A percentile compares a stretch with the other conserved stretches of the same genome.
These are phyloP conservation scores for Besnoitia besnoiti DNA, from an alignment of 169 alveolate species.

Conservation along the genomic window DNA sequence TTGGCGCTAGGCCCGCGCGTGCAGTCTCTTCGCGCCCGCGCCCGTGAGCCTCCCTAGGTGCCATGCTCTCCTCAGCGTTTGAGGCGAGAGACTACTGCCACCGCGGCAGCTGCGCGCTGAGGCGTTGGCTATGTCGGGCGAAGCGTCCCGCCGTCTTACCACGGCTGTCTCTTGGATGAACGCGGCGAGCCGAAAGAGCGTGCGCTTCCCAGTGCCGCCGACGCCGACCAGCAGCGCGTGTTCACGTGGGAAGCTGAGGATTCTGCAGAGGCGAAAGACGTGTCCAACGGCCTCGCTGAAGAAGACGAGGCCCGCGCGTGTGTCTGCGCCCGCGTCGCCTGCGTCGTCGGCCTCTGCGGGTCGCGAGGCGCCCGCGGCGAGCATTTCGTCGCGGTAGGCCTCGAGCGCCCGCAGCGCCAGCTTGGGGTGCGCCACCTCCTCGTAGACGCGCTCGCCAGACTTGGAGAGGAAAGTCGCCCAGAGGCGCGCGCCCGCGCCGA, in stretches of 20 bases:
- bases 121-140: background rate
- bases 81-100: too few species aligned
- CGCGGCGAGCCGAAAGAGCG: conserved; percentile 90
- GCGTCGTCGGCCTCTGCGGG: conserved; percentile 73
- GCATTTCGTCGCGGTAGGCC: conserved; percentile 89
- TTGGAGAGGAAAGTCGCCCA: conserved; percentile 72
- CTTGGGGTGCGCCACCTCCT: conserved; percentile 47
- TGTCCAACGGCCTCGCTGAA: conserved; percentile 94
- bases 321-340: conserved; percentile 72
- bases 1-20: too few species aligned
- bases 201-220: conserved; percentile 97
- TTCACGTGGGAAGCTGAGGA: conserved; percentile 90
- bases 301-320: conserved; percentile 88
- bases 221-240: conserved; percentile 95
- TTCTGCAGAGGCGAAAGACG: conserved; percentile 91
- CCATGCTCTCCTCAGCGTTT: too few species aligned
- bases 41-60: too few species aligned
- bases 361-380: conserved; percentile 76
- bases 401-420: conserved; percentile 73
- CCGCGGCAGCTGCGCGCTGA: too few species aligned
- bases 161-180: conserved; percentile 80
- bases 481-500: conserved; percentile 37
- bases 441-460: conserved; percentile 56
- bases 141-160: conserved; percentile 30
- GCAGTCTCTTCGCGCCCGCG: too few species aligned